These are phyloP conservation scores for Multifurca ochricompacta DNA, from an alignment of 768 basidiomycete species.

Conservation along the genomic window DNA sequence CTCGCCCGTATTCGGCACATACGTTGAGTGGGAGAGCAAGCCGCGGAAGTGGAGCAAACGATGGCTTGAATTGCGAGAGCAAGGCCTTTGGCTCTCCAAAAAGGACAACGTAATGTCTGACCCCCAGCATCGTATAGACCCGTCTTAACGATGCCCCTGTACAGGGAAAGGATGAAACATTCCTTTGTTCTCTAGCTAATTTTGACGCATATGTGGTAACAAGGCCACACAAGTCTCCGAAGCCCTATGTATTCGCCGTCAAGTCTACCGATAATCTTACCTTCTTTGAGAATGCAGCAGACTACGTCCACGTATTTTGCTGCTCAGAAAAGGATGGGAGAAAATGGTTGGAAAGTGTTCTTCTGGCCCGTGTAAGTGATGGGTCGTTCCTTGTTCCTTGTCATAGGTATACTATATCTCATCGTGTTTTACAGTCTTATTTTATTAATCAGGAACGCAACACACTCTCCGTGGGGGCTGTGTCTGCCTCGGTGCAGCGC, in stretches of 20 bases:
- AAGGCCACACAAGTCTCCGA: slow-evolving; percentile 72
- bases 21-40: slow-evolving; percentile 85
- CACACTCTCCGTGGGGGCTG: slow-evolving; percentile 46
- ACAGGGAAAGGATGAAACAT: slow-evolving; percentile 77
- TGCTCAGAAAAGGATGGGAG: slow-evolving; percentile 67
- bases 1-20: slow-evolving; percentile 43
- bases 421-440: slow-evolving; percentile 50
- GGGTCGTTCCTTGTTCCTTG: neutral
- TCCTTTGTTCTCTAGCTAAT: slow-evolving; percentile 78
- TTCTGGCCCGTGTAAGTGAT: slow-evolving; percentile 69
- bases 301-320: slow-evolving; percentile 84
- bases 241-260: slow-evolving; percentile 75
- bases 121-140: neutral
- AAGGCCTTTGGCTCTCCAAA: slow-evolving; percentile 81
- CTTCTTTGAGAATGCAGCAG: slow-evolving; percentile 79
- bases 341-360: slow-evolving; percentile 71
- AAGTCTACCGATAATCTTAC: slow-evolving; percentile 84
- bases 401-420: neutral
- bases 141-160: neutral
- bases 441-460: slow-evolving; percentile 75
- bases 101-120: slow-evolving; percentile 63
- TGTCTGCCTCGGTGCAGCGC: slow-evolving; percentile 7
- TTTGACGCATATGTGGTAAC: slow-evolving; percentile 85
- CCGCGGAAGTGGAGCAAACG: slow-evolving; percentile 94
- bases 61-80: slow-evolving; percentile 81